Percentiles rank a stretch among this genome's conserved stretches.
These are phyloP conservation scores for Epichloe uncinata DNA, from an alignment of 2,329 filamentous ascomycete genomes.

Conservation along the genomic window DNA sequence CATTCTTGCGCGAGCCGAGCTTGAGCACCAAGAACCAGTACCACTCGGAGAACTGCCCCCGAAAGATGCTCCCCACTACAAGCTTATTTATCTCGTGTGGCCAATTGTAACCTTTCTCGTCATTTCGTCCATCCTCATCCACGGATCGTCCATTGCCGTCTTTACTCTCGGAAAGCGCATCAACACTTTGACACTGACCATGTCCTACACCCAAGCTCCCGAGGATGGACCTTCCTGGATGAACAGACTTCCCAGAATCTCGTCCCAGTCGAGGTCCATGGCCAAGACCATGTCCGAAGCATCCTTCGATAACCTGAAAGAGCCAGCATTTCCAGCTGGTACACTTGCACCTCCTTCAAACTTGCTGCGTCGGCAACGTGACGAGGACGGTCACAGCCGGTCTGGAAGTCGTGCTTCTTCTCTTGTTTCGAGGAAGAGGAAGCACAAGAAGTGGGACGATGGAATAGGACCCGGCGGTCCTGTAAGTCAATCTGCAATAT, in stretches of 20 bases:
- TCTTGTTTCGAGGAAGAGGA: constrained; percentile 46
- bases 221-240: constrained; percentile 91
- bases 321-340: constrained; percentile 50
- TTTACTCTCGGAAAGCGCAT: constrained; percentile 97
- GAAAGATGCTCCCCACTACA: constrained; percentile 41
- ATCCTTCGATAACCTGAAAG: constrained; percentile 52
- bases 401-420: constrained; percentile 47
- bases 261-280: constrained; percentile 60
- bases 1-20: constrained; percentile 82
- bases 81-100: constrained; percentile 80
- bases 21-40: constrained; percentile 64
- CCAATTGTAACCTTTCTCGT: constrained; percentile 91
- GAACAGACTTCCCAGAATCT: constrained; percentile 69
- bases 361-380: constrained; percentile 71
- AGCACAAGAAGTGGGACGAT: constrained; percentile 54
- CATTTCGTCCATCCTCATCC: constrained; percentile 84
- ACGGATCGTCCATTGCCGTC: constrained; percentile 95
- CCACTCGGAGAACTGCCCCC: constrained; percentile 53
- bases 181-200: constrained; percentile 87
- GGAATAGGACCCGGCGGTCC: constrained; percentile 74
- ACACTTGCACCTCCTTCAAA: constrained; percentile 60
- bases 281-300: constrained; percentile 74
- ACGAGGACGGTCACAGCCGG: constrained; percentile 49
- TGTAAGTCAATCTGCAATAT: constrained; percentile 80
- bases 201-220: constrained; percentile 86